These are phyloP conservation scores for Sugiyamaella paludigena DNA, from an alignment of 1,139 yeast species.

Conservation along the genomic window DNA sequence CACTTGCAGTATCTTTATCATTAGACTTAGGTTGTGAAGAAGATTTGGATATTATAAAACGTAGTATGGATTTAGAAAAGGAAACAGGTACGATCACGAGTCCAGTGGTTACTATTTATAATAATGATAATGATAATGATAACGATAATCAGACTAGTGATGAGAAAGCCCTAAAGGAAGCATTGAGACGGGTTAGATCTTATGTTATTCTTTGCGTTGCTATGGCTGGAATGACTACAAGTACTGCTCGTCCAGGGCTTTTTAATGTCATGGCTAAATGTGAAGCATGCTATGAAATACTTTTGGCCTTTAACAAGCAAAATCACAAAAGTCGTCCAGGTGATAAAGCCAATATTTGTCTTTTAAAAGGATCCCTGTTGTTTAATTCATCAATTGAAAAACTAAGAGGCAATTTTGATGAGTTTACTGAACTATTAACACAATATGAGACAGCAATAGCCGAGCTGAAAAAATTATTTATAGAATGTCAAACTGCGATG, in stretches of 20 bases:
- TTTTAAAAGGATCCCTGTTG: background rate
- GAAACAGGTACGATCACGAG: too few relatives aligned
- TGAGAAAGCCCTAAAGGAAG: background rate
- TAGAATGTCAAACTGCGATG: background rate
- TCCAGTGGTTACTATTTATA: too few relatives aligned
- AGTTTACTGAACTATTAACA: too few relatives aligned
- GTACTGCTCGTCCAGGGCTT: constrained; percentile 2
- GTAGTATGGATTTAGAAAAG: background rate
- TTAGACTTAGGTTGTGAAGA: constrained; percentile 46
- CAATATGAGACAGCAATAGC: too few relatives aligned
- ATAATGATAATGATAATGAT: too few relatives aligned
- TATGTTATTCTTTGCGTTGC: constrained; percentile 6
- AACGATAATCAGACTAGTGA: background rate
- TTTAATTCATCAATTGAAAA: background rate
- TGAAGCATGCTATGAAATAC: background rate
- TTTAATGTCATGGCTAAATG: background rate
- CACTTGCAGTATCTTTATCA: constrained; percentile 47
- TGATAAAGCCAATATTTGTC: constrained; percentile 1
- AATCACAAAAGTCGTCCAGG: background rate
- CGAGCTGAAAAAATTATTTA: background rate
- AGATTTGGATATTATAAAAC: constrained; percentile 5
- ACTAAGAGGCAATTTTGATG: too few relatives aligned
- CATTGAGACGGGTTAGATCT: constrained; percentile 2
- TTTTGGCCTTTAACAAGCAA: too few relatives aligned
- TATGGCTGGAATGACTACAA: constrained; percentile 10